Evolutionary conservation across 345 rosid species (phyloP).

Genomic region (Erucastrum elatum): DNA sequence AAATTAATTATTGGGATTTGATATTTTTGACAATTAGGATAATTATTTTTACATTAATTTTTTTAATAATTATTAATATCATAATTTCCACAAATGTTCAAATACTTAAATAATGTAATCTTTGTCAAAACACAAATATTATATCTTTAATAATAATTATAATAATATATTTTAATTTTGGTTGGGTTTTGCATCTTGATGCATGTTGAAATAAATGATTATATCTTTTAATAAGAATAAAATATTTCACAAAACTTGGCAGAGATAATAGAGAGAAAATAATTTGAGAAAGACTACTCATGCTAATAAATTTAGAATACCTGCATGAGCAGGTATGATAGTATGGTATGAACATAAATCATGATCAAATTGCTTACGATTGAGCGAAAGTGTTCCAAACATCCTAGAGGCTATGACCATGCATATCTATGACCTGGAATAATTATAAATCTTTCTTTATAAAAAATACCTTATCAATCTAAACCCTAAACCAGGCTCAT

Average conservation of each 20-base stretch:
- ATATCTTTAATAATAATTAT: too few relatives aligned
- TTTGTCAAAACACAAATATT: background rate
- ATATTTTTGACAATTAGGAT: too few relatives aligned
- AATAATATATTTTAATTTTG: too few relatives aligned
- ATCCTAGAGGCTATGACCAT: slow-evolving; percentile 98
- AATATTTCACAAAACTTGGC: slow-evolving; percentile 4
- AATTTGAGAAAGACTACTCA: background rate
- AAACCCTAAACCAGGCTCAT: slow-evolving; percentile 5
- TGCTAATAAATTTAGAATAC: background rate
- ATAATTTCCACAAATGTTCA: background rate
- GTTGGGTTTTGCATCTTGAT: slow-evolving; percentile 50
- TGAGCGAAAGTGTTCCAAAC: slow-evolving; percentile 82
- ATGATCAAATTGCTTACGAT: slow-evolving; percentile 53
- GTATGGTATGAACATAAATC: background rate
- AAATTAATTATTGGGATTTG: background rate
- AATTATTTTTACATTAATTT: too few relatives aligned
- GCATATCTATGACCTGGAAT: slow-evolving; percentile 34
- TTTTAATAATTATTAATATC: too few relatives aligned
- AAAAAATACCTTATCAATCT: background rate
- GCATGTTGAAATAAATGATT: slow-evolving; percentile 47
- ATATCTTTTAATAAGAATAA: background rate
- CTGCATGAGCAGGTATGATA: background rate
- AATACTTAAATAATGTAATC: background rate
- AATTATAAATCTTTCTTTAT: too few relatives aligned
- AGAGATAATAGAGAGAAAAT: background rate